A percentile compares a stretch with the other conserved stretches of the same genome.
Conservation (phyloP, 1,284 basidiomycete species). For the Microbotryum lychnidis-dioicae region DNA sequence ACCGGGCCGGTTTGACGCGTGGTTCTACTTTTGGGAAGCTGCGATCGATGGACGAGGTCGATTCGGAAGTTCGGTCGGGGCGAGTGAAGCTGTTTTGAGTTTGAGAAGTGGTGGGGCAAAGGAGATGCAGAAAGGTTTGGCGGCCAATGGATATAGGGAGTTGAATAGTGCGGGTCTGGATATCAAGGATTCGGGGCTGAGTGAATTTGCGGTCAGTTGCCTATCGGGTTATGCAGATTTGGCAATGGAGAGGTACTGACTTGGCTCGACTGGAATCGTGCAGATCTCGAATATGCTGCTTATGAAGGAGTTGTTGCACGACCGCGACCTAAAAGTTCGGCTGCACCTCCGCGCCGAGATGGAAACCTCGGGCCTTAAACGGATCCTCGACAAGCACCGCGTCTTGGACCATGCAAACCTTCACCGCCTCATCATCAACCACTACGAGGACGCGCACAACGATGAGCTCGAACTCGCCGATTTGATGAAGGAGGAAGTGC, state of each 20-base stretch:
- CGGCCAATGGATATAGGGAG: conserved; percentile 38
- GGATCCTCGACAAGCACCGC: conserved; percentile 64
- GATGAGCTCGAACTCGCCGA: conserved; percentile 73
- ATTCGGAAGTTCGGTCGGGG: conserved; percentile 92
- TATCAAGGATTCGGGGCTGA: conserved; percentile 54
- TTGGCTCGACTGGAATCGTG: too few species aligned
- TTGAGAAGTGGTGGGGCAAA: conserved; percentile 28
- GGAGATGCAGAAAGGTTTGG: conserved; percentile 12
- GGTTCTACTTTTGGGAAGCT: conserved; percentile 76
- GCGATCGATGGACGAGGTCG: conserved; percentile 76
- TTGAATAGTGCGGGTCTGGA: conserved; percentile 41
- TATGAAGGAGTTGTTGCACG: conserved; percentile 54
- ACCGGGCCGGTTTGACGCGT: conserved; percentile 67
- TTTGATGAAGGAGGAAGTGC: conserved; percentile 64
- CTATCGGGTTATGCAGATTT: too few species aligned
- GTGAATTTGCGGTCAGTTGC: conserved; percentile 69
- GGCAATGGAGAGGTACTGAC: too few species aligned
- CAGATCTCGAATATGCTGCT: conserved; percentile 62
- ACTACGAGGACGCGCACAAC: conserved; percentile 61
- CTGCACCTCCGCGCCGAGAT: conserved; percentile 79
- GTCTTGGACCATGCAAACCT: conserved; percentile 57
- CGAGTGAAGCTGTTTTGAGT: conserved; percentile 76
- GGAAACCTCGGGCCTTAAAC: conserved; percentile 72
- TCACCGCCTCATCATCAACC: conserved; percentile 59
- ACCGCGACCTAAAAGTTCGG: conserved; percentile 68